Base-by-base conservation (phyloP, 2,329 filamentous ascomycete genomes). In the Penicillium oxalicum region DNA sequence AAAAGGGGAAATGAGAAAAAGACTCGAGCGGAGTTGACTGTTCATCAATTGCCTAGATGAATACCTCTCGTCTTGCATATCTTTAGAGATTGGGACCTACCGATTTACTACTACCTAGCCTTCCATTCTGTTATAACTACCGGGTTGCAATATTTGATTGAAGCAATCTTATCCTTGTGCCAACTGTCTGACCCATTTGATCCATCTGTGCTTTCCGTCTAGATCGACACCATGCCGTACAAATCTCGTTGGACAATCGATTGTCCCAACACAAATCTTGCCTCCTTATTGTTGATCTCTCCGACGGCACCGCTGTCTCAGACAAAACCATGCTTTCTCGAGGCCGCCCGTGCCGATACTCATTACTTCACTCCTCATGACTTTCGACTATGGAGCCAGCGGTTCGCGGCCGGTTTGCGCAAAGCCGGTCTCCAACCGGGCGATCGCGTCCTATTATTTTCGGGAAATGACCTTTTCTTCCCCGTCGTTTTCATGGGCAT, bases 361-460 rank as follows among this genome's bases (percentile, higher is more conserved):
- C 81, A 86, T 58, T 82, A 77, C 56, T 72, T 93, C 35, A 86
- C 83, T 4, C 72, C 79, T 35, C 64, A 76, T 54, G 76, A 79
- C 51, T 87, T 84, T 65, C 83, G 87, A 24, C 74, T 84, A 54
- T 84, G 86, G 74, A 78, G 82, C 32, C 85, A 90, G 66, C 82
- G 87, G 11, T 70, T 93, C 32, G 88, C 86, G 1, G 74, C 81
- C 1, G 88, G 88, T 1, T 71, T 89, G 28, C 75, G 74, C 40
- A 77, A 77, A 47, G 76, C 78, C 12, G 88, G 87, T 1, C 70
- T 91, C 13, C 70, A 81, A 53, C 71, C 73, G 0, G 84, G 86
- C 9, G 87, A 90, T 57, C 80, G 86, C 2, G 80, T 91, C 4
- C 71, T 91, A 40, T 70, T 91, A 18, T 91, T 85, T 68, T 84